Conservation (phyloP, 148 eudicot genomes). For the Spergularia marina region DNA sequence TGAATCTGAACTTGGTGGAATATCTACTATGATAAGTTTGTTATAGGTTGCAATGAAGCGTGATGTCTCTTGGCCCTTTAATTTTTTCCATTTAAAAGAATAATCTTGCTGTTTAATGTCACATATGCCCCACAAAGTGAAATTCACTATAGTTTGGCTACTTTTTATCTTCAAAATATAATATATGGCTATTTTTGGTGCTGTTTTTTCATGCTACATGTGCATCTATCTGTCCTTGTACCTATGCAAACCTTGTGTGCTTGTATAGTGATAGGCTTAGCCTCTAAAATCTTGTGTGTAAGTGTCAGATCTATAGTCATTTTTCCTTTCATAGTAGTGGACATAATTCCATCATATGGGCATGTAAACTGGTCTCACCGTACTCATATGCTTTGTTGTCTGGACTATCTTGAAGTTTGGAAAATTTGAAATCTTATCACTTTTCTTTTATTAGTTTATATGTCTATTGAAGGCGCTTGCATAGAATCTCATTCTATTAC, state of each 20-base stretch:
- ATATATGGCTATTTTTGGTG: background rate
- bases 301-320: background rate
- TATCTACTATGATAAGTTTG: background rate
- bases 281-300: background rate
- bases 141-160: background rate
- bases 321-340: background rate
- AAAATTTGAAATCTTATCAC: background rate
- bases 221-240: background rate
- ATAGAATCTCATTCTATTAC: background rate
- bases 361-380: background rate
- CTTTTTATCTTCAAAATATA: background rate
- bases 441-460: background rate
- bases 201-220: background rate
- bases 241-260: background rate
- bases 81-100: background rate
- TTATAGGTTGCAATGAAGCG: slow-evolving; percentile 3
- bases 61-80: background rate
- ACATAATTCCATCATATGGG: no score
- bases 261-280: background rate
- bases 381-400: background rate
- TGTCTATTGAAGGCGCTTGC: background rate
- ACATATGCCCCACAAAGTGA: background rate
- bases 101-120: background rate
- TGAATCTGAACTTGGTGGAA: slow-evolving; percentile 7
- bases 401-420: background rate